Evolutionary conservation across 2,329 filamentous ascomycete genomes (phyloP), one percentile per base, ranked within the genome.

Genomic region (Claviceps cyperi): DNA sequence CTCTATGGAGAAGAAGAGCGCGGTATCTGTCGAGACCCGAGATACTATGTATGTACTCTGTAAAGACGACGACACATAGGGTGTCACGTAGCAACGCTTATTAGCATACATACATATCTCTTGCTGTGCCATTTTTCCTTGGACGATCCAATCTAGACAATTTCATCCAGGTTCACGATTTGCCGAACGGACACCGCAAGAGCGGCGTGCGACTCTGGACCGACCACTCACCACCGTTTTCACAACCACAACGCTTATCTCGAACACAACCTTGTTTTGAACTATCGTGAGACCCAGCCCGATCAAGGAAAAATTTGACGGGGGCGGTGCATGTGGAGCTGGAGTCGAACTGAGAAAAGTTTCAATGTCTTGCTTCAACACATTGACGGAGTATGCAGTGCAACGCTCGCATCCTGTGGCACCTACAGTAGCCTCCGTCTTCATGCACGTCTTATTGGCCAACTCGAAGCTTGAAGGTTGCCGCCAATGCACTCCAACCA

Each of bases 321-420:
- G 39, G 9, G 17, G 43, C 4, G 24, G 43, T 28, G 43, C 15
- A 11, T n/a, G 48, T 40, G 51, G 48, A 52, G 36, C 43, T 46
- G 35, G 21, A 46, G 46, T 45, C 47, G 47, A 43, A 14, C 36
- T 49, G 48, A 47, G 49, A 24, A 41, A 51, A 49, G 48, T 46
- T 46, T 50, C 51, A 43, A 45, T 48, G 46, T 22, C 41, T 35
- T 35, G 24, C 46, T 22, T 43, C 35, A 28, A 28, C 43, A 38
- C 28, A 24, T n/a, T n/a, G n/a, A n/a, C n/a, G n/a, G n/a, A n/a
- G n/a, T 24, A 50, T 50, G 51, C 48, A 46, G 36, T 52, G 45
- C 21, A 46, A 52, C 48, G 15, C 45, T 43, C n/a, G 39, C 47
- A 22, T 46, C 50, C 46, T 49, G 49, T 46, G 49, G 44, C 50